Evolutionary conservation across 2,329 filamentous ascomycete species (phyloP), one percentile per base, ranked within the genome.

Genomic region (Elsinoe arachidis): DNA sequence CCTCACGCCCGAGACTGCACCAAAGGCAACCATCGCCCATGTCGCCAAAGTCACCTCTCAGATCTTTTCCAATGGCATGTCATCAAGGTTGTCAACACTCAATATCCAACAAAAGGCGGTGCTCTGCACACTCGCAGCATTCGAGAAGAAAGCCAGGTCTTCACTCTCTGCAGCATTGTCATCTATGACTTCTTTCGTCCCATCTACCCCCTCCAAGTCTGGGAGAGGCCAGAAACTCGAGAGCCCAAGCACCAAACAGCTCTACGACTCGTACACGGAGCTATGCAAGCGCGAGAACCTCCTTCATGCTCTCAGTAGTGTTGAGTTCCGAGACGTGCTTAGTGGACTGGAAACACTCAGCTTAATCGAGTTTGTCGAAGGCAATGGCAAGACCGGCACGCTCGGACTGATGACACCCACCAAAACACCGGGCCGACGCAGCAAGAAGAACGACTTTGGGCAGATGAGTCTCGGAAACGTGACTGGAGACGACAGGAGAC

Each of bases 91-190:
- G 12, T 86, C 88, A 70, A 84, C 85, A 3, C 81, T 99, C 58
- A 99, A 97, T 69, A 79, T 99, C 2, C 95, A 99, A 69, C 93
- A 99, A 71, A 97, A 96, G 71, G 93, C 92, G 3, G 90, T 92
- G 0, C 79, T 99, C 9, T 99, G 93, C 73, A 84, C 92, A 0
- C 78, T 99, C 12, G 80, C 92, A 38, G 89, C 90, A 2, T 82
- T 93, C n/a, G 91, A 96, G 70, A 88, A 87, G 65, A 84, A 83
- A 61, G 86, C 82, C 63, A 78, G 82, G 51, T 74, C 68, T n/a
- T 65, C 67, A 1, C 67, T 53, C n/a, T 37, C 43, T 14, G 44
- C 33, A 2, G 54, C 58, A 12, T 52, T 59, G 3, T 56, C 58
- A 7, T 55, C 53, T 14, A 60, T 54, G 37, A 52, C 34, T 6